Evolutionary conservation across 176 grass and related monocot genomes (phyloP).

Genomic region (Oryza glumipatula): DNA sequence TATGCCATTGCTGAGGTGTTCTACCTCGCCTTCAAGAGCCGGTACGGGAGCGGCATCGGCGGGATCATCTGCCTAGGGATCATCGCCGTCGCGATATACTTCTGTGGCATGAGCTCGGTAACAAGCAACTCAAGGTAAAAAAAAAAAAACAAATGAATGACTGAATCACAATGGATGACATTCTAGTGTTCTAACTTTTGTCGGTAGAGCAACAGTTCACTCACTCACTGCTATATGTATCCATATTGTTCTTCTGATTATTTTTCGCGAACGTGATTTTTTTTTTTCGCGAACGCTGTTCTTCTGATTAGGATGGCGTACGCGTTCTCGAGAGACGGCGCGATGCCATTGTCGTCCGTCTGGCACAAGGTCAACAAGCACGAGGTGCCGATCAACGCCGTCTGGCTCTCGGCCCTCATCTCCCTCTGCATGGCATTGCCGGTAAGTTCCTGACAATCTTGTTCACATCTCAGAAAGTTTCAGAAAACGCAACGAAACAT

Average conservation of each 20-base stretch:
- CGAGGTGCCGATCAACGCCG: constrained; percentile 86
- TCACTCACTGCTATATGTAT: background rate
- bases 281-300: background rate
- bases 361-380: constrained; percentile 93
- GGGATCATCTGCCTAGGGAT: constrained; percentile 84
- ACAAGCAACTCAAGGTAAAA: constrained; percentile 87
- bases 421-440: constrained; percentile 84
- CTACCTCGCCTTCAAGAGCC: constrained; percentile 78
- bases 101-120: constrained; percentile 82
- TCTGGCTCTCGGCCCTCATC: constrained; percentile 80
- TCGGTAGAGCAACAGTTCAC: background rate
- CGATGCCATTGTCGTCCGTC: constrained; percentile 79
- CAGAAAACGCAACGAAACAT: background rate
- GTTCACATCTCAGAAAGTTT: background rate
- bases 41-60: constrained; percentile 69
- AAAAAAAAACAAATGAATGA: no score
- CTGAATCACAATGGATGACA: no score
- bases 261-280: no score
- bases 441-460: constrained; percentile 37
- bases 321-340: constrained; percentile 97
- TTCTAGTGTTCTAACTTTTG: background rate
- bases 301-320: constrained; percentile 67
- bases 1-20: constrained; percentile 87
- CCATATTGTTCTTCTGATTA: constrained; percentile 13
- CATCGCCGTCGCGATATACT: constrained; percentile 72